A percentile compares a stretch with the other conserved stretches of the same genome.
phyloP scores from a whole-genome alignment of 1,284 basidiomycete genomes.

The Cryptococcus hybrid region DNA sequence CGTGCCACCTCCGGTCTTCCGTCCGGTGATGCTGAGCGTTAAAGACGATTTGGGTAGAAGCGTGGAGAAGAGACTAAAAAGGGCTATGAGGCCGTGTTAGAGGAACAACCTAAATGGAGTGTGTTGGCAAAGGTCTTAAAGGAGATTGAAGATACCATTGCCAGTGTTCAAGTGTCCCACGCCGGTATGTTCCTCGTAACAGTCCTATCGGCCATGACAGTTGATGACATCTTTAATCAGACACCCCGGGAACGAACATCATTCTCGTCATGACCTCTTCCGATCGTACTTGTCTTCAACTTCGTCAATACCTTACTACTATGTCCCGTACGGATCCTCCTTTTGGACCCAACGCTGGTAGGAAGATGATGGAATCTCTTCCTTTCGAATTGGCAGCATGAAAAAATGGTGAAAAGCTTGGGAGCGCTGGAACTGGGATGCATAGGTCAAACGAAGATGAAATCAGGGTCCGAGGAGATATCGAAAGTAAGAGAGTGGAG shows the following conservation, averaged over 20 bases:
- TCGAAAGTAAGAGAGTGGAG: conserved; percentile 30
- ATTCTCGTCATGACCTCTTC: conserved; percentile 89
- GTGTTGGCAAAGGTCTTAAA: conserved; percentile 79
- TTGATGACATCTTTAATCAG: conserved; percentile 37
- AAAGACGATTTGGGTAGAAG: conserved; percentile 31
- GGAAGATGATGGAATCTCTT: conserved; percentile 67
- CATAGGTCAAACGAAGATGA: conserved; percentile 32
- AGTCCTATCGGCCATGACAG: neutral
- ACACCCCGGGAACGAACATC: conserved; percentile 65
- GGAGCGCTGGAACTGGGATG: conserved; percentile 33
- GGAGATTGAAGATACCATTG: conserved; percentile 87
- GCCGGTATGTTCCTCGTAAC: conserved; percentile 25
- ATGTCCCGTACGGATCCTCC: conserved; percentile 61
- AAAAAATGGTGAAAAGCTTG: conserved; percentile 36
- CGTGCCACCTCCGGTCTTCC: conserved; percentile 36
- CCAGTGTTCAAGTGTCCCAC: conserved; percentile 35
- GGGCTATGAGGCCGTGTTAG: conserved; percentile 80
- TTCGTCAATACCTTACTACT: conserved; percentile 73
- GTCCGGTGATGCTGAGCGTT: conserved; percentile 29
- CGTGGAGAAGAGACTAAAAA: conserved; percentile 64
- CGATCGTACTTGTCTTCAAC: conserved; percentile 66
- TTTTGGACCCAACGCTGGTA: conserved; percentile 53
- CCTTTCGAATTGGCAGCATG: conserved; percentile 47
- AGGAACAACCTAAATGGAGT: conserved; percentile 95
- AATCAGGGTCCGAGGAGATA: conserved; percentile 26